These are phyloP conservation scores for Blepharisma undulans DNA, from an alignment of 169 alveolate species.

Conservation along the genomic window DNA sequence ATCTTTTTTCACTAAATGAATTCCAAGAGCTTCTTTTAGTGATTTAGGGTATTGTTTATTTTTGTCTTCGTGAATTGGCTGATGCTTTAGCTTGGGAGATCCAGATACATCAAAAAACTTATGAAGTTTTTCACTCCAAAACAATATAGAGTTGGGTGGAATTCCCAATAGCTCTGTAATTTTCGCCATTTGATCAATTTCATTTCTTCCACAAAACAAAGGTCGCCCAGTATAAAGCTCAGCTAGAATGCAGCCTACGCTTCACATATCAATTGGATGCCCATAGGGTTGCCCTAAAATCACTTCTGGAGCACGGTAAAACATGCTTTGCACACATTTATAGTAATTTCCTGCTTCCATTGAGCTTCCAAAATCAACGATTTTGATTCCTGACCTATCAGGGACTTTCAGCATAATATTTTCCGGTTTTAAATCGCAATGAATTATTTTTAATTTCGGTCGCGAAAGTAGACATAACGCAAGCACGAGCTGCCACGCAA, in stretches of 20 bases:
- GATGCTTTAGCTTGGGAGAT: not conserved
- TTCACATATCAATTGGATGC: conserved; percentile 74
- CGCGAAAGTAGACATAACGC: not conserved
- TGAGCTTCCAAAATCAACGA: conserved; percentile 77
- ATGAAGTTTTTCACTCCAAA: not conserved
- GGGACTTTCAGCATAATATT: conserved; percentile 71
- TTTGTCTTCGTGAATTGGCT: not conserved
- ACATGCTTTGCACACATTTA: conserved; percentile 72
- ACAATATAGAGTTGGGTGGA: not conserved
- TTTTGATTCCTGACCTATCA: conserved; percentile 60
- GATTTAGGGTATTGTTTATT: not conserved
- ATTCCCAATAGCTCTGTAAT: conserved; percentile 72
- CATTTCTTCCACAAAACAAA: conserved; percentile 71
- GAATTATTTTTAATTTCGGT: conserved; percentile 58
- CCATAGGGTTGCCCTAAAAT: conserved; percentile 55
- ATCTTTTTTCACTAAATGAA: not conserved
- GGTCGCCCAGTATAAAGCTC: conserved; percentile 73
- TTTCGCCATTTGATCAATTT: conserved; percentile 69
- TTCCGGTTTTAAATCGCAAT: conserved; percentile 86
- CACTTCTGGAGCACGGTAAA: conserved; percentile 79
- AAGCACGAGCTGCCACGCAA: conserved; percentile 24
- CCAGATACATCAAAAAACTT: not conserved
- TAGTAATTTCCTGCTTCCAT: conserved; percentile 57
- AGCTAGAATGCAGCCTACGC: conserved; percentile 72
- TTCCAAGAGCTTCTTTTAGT: not conserved